These are phyloP conservation scores for Austroboletus eburneus DNA, from an alignment of 768 basidiomycete species.

Conservation along the genomic window DNA sequence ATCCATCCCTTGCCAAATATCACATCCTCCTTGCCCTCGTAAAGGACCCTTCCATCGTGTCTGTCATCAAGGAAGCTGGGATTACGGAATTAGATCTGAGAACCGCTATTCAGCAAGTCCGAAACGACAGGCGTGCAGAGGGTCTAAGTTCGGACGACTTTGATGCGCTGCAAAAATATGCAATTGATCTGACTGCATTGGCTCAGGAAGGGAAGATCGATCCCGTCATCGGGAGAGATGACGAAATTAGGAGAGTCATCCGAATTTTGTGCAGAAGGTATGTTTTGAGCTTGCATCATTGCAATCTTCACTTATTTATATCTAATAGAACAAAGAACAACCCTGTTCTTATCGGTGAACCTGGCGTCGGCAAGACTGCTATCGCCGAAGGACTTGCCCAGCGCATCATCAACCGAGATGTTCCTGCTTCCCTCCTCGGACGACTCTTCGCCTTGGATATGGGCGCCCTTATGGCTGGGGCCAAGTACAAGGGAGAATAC, in stretches of 20 bases:
- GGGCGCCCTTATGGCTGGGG: slow-evolving; percentile 93
- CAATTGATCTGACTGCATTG: slow-evolving; percentile 78
- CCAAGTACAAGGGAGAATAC: slow-evolving; percentile 93
- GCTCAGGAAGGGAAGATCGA: slow-evolving; percentile 95
- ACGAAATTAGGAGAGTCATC: slow-evolving; percentile 82
- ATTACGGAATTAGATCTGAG: slow-evolving; percentile 70
- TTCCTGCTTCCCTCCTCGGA: slow-evolving; percentile 68
- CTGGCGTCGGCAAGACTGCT: slow-evolving; percentile 93
- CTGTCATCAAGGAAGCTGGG: slow-evolving; percentile 69
- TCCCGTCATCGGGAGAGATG: slow-evolving; percentile 90
- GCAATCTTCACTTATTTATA: slow-evolving; percentile 7
- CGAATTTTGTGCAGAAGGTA: slow-evolving; percentile 80
- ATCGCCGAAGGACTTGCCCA: slow-evolving; percentile 95
- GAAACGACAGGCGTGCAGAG: slow-evolving; percentile 84
- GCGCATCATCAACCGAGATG: slow-evolving; percentile 91
- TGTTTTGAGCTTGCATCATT: neutral
- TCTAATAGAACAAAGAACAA: slow-evolving; percentile 86
- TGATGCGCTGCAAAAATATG: slow-evolving; percentile 88
- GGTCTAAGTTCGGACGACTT: slow-evolving; percentile 88
- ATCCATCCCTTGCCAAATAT: slow-evolving; percentile 91
- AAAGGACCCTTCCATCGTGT: slow-evolving; percentile 63
- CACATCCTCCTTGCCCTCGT: slow-evolving; percentile 84
- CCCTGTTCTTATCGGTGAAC: slow-evolving; percentile 94
- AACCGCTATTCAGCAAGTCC: slow-evolving; percentile 71
- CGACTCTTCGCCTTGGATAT: slow-evolving; percentile 86